Evolutionary conservation across 2,329 filamentous ascomycete genomes (phyloP), one percentile per base, ranked within the genome.

Genomic region (Geosmithia flava): DNA sequence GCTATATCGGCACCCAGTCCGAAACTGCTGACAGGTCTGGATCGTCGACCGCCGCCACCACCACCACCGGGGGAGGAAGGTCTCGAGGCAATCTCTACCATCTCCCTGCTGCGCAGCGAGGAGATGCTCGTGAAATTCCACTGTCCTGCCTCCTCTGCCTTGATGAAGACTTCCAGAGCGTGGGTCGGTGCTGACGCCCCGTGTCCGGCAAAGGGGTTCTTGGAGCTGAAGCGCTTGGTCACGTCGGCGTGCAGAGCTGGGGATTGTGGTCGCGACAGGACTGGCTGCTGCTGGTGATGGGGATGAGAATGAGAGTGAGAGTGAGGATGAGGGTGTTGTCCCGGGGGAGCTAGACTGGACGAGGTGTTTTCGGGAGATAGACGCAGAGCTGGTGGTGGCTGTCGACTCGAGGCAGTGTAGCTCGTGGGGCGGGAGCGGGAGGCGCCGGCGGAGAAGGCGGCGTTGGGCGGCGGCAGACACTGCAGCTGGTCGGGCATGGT

Each of bases 401-500:
- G 44, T 7, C 37, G 23, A 17, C 19, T 30, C 13, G 48, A 45
- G 20, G 48, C 48, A 17, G 47, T 50, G 41, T 46, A 52, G 27
- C 46, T 49, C 47, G 59, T 62, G 48, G 62, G 66, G 40, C 61
- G 57, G 29, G 53, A 50, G 29, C 64, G 58, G 1, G 56, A 56
- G 40, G 50, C 23, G 23, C 23, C 23, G 8, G 4, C 23, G 6
- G 57, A 55, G 44, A 64, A 62, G 42, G 57, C 54, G 15, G 61
- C 59, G 44, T 59, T 70, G 1, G 87, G 84, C 1, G 84, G 85
- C 2, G 86, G 83, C 7, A 91, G 72, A 15, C 71, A 72, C 42
- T 89, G 74, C 6, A 96, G 77, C 11, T 83, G 75, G 55, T 95
- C 87, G 2, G 89, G 82, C 60, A 97, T 95, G 46, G 78, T 74